A percentile compares a stretch with the other conserved stretches of the same genome.
Evolutionary conservation across 257 asterid species (phyloP).

Genomic region (Eustoma russellianum): DNA sequence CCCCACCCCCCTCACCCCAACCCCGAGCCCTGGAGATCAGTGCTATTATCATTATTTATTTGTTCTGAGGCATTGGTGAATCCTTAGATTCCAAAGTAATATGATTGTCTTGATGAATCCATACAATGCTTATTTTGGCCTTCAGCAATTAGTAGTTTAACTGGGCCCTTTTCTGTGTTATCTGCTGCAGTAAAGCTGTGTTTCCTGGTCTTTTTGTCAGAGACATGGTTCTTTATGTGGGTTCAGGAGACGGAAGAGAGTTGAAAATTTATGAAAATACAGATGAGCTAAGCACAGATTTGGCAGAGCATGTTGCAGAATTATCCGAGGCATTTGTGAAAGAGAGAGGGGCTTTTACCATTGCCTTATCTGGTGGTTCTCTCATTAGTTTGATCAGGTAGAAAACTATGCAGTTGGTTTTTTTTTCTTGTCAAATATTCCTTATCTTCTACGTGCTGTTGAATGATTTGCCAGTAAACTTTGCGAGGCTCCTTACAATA

Average conservation of each 20-base stretch:
- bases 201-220: constrained; percentile 17
- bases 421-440: too few species aligned
- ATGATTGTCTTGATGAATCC: too few species aligned
- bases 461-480: constrained; percentile 51
- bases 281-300: constrained; percentile 56
- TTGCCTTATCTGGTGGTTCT: constrained; percentile 94
- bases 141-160: constrained; percentile 1
- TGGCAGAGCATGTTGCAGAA: constrained; percentile 82
- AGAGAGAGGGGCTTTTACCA: constrained; percentile 71
- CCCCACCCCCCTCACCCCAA: too few species aligned
- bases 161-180: constrained; percentile 9
- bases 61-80: too few species aligned
- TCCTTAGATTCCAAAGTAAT: too few species aligned
- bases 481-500: constrained; percentile 79
- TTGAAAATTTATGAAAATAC: constrained; percentile 57
- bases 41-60: too few species aligned
- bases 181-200: constrained; percentile 12
- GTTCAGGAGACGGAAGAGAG: constrained; percentile 49
- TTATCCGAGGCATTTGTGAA: constrained; percentile 76
- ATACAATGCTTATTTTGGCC: background rate
- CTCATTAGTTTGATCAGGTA: constrained; percentile 74
- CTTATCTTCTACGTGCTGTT: background rate
- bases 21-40: too few species aligned
- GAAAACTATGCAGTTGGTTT: constrained; percentile 1
- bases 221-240: constrained; percentile 56